Base-by-base conservation (phyloP, 306 rosid genomes). In the Hylodesmum podocarpum region DNA sequence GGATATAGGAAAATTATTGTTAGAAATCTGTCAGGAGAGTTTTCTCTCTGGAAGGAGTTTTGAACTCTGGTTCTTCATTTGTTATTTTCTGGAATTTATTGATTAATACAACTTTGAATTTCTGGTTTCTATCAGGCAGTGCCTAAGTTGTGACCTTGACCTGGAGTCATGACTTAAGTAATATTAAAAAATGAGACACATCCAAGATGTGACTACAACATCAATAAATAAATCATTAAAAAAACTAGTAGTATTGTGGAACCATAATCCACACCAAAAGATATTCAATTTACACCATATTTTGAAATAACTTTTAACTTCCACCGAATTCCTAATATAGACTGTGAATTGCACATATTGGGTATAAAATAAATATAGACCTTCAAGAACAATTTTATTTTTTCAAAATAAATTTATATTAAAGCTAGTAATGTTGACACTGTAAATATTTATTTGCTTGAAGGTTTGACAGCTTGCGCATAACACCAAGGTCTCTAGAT, bases 391-490 rank as follows among this genome's bases (percentile, higher is more conserved):
- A 77, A 67, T 44, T 78, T 44, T 79, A 40, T 33, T 44, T 5
- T 39, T 31, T 46, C 16, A 16, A 2, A 37, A 16, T 28, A 19
- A 55, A 63, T 72, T 50, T 53, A 73, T 73, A 63, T 65, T 54
- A 59, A 78, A 59, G 19, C 25, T 41, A 33, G 65, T 74, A 72
- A 68, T 5, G 41, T 46, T 84, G 77, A 84, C 82, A 55, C 40
- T 66, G 64, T 61, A 63, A 80, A 53, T 76, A 77, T 8, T 61
- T 73, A 40, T 83, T 19, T 74, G 46, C 75, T 44, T 91, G 85
- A 81, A 94, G 98, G 90, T 94, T 94, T 83, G 98, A 94, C 76
- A 91, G 98, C 90, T 82, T 94, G 90, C 96, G 98, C 64, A 94
- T 90, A 79, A 94, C 97, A 49, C 98, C 97, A 62, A 87, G 94